A percentile compares a stretch with the other conserved stretches of the same genome.
These are phyloP conservation scores for Talaromyces sp. DNA, from an alignment of 2,329 filamentous ascomycete species.

Conservation along the genomic window DNA sequence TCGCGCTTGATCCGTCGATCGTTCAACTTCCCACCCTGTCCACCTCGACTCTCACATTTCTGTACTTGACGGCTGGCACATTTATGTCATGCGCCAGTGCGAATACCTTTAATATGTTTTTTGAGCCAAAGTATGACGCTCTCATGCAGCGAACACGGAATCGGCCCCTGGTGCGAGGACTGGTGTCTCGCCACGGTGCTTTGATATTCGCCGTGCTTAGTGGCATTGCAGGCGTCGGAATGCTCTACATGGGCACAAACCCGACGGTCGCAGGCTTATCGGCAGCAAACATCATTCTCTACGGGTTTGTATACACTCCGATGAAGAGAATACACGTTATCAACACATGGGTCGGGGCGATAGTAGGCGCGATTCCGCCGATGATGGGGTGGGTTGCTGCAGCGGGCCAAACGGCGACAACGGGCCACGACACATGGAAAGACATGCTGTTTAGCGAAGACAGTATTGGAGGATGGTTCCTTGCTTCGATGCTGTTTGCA, in stretches of 20 bases:
- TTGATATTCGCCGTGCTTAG: conserved; percentile 73
- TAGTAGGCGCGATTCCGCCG: conserved; percentile 90
- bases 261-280: conserved; percentile 86
- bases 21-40: conserved; percentile 56
- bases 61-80: conserved; percentile 88
- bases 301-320: conserved; percentile 89
- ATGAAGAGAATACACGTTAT: conserved; percentile 79
- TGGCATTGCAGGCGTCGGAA: conserved; percentile 63
- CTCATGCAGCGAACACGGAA: conserved; percentile 93
- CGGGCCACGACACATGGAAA: conserved; percentile 66
- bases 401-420: conserved; percentile 76
- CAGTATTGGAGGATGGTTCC: conserved; percentile 77
- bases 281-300: conserved; percentile 77
- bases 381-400: conserved; percentile 98
- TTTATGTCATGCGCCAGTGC: conserved; percentile 84
- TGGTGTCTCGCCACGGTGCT: conserved; percentile 69
- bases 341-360: conserved; percentile 92
- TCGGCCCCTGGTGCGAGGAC: conserved; percentile 75
- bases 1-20: conserved; percentile 73
- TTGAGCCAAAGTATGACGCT: conserved; percentile 85
- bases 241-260: conserved; percentile 86
- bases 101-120: conserved; percentile 95
- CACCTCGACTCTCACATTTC: conserved; percentile 75
- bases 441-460: conserved; percentile 71
- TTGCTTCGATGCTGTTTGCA: conserved; percentile 78